Evolutionary conservation across 345 rosid genomes (phyloP).

Genomic region (Dimocarpus longan): DNA sequence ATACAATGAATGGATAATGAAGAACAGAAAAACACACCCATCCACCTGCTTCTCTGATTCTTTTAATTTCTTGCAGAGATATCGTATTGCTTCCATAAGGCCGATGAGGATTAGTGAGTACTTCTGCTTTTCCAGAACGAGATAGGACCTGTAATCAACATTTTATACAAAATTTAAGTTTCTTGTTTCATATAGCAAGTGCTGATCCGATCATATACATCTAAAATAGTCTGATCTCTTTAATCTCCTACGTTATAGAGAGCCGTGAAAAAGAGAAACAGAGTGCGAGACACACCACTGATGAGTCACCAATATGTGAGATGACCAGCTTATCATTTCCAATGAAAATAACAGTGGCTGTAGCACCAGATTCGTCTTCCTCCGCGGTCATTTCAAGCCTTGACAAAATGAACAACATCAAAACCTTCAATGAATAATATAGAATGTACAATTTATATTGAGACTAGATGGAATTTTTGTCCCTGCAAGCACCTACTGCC

Average conservation of each 20-base stretch:
- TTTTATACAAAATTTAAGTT: background rate
- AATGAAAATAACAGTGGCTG: conserved; percentile 74
- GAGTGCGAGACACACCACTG: conserved; percentile 51
- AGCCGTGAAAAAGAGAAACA: background rate
- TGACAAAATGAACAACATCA: conserved; percentile 38
- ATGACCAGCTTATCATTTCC: conserved; percentile 56
- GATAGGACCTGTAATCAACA: conserved; percentile 63
- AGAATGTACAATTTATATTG: conserved; percentile 26
- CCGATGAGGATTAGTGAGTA: conserved; percentile 78
- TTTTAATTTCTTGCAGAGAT: conserved; percentile 76
- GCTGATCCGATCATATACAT: background rate
- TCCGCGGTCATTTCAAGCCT: conserved; percentile 65
- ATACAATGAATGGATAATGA: background rate
- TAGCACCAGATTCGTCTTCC: conserved; percentile 87
- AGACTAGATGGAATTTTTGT: background rate
- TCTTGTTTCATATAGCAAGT: background rate
- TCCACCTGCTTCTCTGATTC: conserved; percentile 99
- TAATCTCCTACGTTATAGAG: no score
- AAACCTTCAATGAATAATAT: conserved; percentile 36
- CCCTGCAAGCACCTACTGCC: conserved; percentile 4
- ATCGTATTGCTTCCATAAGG: conserved; percentile 75
- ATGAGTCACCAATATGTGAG: conserved; percentile 89
- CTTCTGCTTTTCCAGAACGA: conserved; percentile 73
- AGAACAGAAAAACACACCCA: conserved; percentile 81
- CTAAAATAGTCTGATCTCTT: no score